Evolutionary conservation across 1,284 basidiomycete genomes (phyloP).

Genomic region (Melampsora larici-populina): DNA sequence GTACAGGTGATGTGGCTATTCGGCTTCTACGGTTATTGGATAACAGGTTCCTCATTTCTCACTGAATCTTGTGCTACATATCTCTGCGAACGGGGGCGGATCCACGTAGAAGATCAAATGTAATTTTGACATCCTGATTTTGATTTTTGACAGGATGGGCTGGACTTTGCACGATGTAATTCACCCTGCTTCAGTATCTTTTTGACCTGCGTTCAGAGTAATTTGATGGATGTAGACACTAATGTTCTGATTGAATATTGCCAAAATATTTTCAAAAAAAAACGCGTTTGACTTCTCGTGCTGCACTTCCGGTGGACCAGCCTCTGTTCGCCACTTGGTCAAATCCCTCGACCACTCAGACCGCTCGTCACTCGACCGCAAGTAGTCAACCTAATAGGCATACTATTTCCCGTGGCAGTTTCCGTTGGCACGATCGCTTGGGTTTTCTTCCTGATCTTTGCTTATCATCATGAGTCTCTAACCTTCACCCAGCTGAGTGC

Average conservation of each 20-base stretch:
- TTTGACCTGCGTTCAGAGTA: neutral
- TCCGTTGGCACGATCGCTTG: neutral
- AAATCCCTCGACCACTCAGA: neutral
- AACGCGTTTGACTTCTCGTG: too few species aligned
- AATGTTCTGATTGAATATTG: too few species aligned
- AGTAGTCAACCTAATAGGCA: neutral
- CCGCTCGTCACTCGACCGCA: neutral
- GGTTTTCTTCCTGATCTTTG: neutral
- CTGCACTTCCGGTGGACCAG: neutral
- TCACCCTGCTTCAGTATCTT: neutral
- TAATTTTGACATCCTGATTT: too few species aligned
- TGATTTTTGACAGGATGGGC: neutral
- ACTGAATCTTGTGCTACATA: too few species aligned
- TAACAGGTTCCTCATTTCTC: neutral
- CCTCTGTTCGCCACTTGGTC: neutral
- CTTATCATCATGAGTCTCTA: neutral
- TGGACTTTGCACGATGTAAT: neutral
- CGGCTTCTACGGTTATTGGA: neutral
- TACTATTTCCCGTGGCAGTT: neutral
- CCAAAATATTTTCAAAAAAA: too few species aligned
- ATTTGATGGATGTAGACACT: too few species aligned
- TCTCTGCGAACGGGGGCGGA: too few species aligned
- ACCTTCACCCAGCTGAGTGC: neutral
- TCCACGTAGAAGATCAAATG: too few species aligned
- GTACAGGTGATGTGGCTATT: slow-evolving; percentile 2